Percentiles rank a stretch among this genome's conserved stretches.
Conservation (phyloP, 2,329 filamentous ascomycete species). For the Colletotrichum falcatum region DNA sequence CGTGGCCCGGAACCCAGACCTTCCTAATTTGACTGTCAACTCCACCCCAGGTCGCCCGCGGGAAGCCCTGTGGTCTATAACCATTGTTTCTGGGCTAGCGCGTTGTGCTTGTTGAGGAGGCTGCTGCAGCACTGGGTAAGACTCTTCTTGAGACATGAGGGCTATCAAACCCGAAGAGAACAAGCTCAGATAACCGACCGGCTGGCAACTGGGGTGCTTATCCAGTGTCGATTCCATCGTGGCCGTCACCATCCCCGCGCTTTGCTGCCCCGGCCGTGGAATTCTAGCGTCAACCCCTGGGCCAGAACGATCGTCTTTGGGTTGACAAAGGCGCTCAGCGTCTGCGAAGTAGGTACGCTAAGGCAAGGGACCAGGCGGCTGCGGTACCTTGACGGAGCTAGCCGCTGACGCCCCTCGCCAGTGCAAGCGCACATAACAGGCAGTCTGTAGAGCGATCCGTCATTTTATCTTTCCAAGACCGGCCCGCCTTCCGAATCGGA, state of each 20-base stretch:
- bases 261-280: slow-evolving; percentile 7
- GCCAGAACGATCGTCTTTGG: slow-evolving; percentile 16
- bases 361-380: neutral
- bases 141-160: neutral
- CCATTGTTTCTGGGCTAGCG: no score
- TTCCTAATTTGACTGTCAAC: neutral
- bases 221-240: slow-evolving; percentile 12
- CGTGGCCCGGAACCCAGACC: neutral
- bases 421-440: no score
- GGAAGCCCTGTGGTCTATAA: no score
- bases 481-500: slow-evolving; percentile 34
- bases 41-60: no score
- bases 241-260: slow-evolving; percentile 26
- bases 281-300: slow-evolving; percentile 22
- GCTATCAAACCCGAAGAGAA: neutral
- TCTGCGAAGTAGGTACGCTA: neutral
- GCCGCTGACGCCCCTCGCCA: no score
- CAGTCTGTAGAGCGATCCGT: no score
- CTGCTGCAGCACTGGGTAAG: neutral
- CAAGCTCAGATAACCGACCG: no score
- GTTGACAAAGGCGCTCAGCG: slow-evolving; percentile 9
- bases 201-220: no score
- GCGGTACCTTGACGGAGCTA: neutral
- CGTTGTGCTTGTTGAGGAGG: neutral
- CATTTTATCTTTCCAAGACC: slow-evolving; percentile 31